phyloP scores from a whole-genome alignment of 176 grass and related monocot genomes.

The Juncus inflexus region DNA sequence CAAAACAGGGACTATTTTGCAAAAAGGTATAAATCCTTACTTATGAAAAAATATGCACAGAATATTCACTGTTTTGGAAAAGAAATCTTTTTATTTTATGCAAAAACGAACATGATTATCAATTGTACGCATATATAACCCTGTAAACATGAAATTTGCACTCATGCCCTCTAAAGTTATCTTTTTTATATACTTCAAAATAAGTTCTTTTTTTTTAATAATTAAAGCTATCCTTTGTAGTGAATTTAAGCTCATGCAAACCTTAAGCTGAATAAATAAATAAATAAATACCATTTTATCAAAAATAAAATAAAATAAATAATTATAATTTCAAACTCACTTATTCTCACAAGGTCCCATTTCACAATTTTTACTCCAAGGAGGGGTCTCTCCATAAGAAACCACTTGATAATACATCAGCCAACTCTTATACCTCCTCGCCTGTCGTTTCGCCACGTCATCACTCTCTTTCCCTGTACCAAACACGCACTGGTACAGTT shows the following conservation, averaged over 20 bases:
- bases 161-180: too few relatives aligned
- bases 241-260: too few relatives aligned
- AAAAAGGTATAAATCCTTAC: neutral
- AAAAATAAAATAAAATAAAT: too few relatives aligned
- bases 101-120: too few relatives aligned
- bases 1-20: neutral
- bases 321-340: constrained; percentile 32
- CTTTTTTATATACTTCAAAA: too few relatives aligned
- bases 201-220: constrained; percentile 13
- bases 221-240: neutral
- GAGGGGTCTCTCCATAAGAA: constrained; percentile 38
- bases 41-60: too few relatives aligned
- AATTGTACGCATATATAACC: too few relatives aligned
- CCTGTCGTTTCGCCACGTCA: constrained; percentile 45
- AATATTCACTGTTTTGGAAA: too few relatives aligned
- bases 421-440: constrained; percentile 80
- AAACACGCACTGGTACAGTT: constrained; percentile 65
- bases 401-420: constrained; percentile 96
- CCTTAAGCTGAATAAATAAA: too few relatives aligned
- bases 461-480: constrained; percentile 31
- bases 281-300: too few relatives aligned
- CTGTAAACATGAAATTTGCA: too few relatives aligned
- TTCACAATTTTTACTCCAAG: constrained; percentile 25
- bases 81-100: too few relatives aligned
- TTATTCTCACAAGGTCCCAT: constrained; percentile 10